These are phyloP conservation scores for Lepidium sativum DNA, from an alignment of 345 rosid species.

Conservation along the genomic window DNA sequence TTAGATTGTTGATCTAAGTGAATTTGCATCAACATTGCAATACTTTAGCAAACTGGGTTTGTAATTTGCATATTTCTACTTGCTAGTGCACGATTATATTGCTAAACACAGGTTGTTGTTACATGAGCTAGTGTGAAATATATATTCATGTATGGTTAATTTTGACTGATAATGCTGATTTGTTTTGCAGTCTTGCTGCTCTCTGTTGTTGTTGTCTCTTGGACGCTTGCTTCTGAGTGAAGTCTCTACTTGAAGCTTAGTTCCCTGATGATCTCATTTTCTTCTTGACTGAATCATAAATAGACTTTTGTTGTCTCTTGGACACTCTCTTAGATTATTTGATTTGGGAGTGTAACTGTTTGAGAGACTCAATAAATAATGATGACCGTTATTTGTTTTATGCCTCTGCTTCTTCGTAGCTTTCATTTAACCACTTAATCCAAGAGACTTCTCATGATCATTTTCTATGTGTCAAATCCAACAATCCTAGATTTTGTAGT, in stretches of 20 bases:
- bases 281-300: background rate
- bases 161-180: background rate
- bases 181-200: constrained; percentile 1
- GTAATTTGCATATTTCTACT: background rate
- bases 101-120: background rate
- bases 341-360: too few relatives aligned
- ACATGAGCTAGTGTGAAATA: background rate
- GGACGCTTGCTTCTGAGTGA: background rate
- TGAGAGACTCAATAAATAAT: too few relatives aligned
- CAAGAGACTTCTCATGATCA: too few relatives aligned
- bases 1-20: background rate
- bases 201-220: background rate
- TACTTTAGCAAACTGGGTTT: background rate
- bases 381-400: too few relatives aligned
- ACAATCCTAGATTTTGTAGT: too few relatives aligned
- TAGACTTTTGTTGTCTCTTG: background rate
- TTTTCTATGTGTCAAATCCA: too few relatives aligned
- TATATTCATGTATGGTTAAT: background rate
- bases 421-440: too few relatives aligned
- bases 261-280: background rate
- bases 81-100: background rate
- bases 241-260: background rate
- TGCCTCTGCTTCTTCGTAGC: too few relatives aligned
- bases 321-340: too few relatives aligned
- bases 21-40: background rate